Evolutionary conservation across 371 early-diverging fungal genomes (phyloP).

Genomic region (Paramicrosporidium saccamoebae): DNA sequence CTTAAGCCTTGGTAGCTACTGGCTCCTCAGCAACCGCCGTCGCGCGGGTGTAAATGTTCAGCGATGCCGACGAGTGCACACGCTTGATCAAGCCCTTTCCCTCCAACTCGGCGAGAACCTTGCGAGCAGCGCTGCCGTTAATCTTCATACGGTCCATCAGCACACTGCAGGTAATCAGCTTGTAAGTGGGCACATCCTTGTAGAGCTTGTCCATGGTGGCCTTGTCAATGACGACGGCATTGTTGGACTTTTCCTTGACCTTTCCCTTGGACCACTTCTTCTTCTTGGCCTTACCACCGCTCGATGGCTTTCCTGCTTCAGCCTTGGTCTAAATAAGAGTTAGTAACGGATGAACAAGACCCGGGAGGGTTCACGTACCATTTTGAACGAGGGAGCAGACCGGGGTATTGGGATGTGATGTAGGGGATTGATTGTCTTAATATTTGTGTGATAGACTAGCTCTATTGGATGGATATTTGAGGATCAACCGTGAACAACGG

Average conservation of each 20-base stretch:
- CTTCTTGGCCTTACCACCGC: constrained; percentile 4
- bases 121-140: constrained; percentile 84
- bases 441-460: no score
- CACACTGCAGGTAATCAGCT: constrained; percentile 84
- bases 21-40: no score
- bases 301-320: no score
- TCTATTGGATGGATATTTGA: no score
- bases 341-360: no score
- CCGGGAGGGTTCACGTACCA: no score
- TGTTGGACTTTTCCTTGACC: constrained; percentile 89
- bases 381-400: no score
- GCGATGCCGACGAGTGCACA: constrained; percentile 54
- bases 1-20: no score
- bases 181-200: constrained; percentile 97
- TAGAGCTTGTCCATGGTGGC: constrained; percentile 61
- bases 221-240: constrained; percentile 68
- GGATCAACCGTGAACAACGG: no score
- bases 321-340: no score
- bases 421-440: no score
- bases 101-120: constrained; percentile 68
- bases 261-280: constrained; percentile 89
- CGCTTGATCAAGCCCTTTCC: constrained; percentile 60
- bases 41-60: constrained; percentile 88
- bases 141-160: constrained; percentile 88
- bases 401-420: no score